Percentiles rank a stretch among this genome's conserved stretches.
These are phyloP conservation scores for Trametes villosa DNA, from an alignment of 768 basidiomycete genomes.

Conservation along the genomic window DNA sequence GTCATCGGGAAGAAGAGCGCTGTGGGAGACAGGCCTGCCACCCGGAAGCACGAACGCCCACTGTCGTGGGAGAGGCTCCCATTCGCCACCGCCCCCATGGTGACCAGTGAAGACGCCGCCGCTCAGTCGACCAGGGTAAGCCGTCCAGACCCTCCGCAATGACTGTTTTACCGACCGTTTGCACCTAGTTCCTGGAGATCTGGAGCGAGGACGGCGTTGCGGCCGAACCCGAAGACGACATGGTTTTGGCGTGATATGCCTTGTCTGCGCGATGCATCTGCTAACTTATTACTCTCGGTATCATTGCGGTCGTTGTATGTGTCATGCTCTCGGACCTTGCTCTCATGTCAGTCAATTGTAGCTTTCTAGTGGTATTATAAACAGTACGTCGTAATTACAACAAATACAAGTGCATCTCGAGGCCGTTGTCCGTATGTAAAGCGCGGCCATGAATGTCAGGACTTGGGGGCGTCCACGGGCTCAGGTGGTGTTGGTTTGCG, in stretches of 20 bases:
- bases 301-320: not conserved
- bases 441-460: not conserved
- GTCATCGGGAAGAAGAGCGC: conserved; percentile 88
- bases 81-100: conserved; percentile 61
- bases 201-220: conserved; percentile 83
- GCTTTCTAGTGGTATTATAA: conserved; percentile 6
- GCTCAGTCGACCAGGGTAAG: conserved; percentile 69
- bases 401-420: not conserved
- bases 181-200: conserved; percentile 79
- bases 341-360: not conserved
- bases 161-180: too few species aligned
- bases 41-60: conserved; percentile 60
- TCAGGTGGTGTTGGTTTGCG: conserved; percentile 29
- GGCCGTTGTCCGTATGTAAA: not conserved
- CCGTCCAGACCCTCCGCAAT: not conserved
- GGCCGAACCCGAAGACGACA: conserved; percentile 55
- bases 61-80: conserved; percentile 78
- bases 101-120: conserved; percentile 63
- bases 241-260: conserved; percentile 17
- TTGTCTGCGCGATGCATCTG: not conserved
- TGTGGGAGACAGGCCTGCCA: conserved; percentile 80
- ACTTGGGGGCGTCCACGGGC: not conserved
- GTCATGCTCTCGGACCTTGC: conserved; percentile 3
- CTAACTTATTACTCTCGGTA: conserved; percentile 5
- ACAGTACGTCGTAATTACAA: conserved; percentile 1